Evolutionary conservation across 768 basidiomycete genomes (phyloP), one percentile per base, ranked within the genome.

Genomic region (Daedaleopsis sinensis): DNA sequence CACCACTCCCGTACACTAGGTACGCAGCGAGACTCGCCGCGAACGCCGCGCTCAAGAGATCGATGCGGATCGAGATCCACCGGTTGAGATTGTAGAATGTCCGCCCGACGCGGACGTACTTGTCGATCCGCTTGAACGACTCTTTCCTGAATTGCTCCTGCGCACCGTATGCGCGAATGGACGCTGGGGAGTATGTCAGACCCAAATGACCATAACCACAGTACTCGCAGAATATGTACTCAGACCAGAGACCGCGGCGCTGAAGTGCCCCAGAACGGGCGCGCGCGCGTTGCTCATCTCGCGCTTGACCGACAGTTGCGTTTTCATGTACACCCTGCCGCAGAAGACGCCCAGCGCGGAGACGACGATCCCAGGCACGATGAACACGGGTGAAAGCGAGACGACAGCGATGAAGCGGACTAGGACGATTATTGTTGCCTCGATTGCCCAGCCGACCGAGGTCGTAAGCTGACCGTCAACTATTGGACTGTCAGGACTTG

Each of bases 221-320:
- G 39, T 7, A 27, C 4, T 18, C 19, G 18, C 46, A 18, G n/a
- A n/a, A 32, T 27, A 16, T 39, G 4, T 12, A 80, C 79, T 71
- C 15, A 84, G 66, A 21, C 85, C 85, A 19, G 79, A 69, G 27
- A 86, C 78, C 0, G 83, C 80, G 23, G 84, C 83, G 12, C 80
- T 78, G 65, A 86, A 81, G 61, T 83, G 80, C 24, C 78, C 79
- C 61, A 82, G 75, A 5, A 84, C 76, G 0, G 84, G 84, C 18
- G 80, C 77, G 53, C 79, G 77, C 4, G 78, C 77, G 57, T 81
- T 82, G 52, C 79, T 81, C 81, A 82, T 80, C 67, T 85, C 82
- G 15, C 84, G 76, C 72, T 86, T 86, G 64, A 84, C 79, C 7
- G 80, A 76, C n/a, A 86, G 74, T 65, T 87, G 85, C 6, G 82